Evolutionary conservation across 305 asterid species (phyloP).

Genomic region (Petunia hybrid): DNA sequence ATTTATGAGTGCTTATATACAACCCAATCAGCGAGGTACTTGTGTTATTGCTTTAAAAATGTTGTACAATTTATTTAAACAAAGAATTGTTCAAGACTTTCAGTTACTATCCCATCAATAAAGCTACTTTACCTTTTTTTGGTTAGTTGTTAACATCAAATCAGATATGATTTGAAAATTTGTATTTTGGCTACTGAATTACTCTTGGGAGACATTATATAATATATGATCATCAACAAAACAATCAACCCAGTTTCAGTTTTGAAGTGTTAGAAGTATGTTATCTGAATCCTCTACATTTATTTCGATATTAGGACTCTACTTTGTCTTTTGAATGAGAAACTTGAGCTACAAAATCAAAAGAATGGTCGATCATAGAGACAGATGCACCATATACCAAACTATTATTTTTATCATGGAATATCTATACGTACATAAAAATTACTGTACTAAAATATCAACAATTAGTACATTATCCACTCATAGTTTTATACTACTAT

Average conservation of each 20-base stretch:
- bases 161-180: background rate
- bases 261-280: background rate
- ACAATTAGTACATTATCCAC: too few species aligned
- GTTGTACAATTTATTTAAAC: background rate
- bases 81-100: background rate
- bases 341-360: background rate
- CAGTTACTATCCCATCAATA: background rate
- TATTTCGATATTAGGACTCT: background rate
- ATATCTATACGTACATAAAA: too few species aligned
- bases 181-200: background rate
- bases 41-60: background rate
- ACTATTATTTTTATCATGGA: too few species aligned
- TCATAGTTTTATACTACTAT: too few species aligned
- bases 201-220: too few species aligned
- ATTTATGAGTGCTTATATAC: background rate
- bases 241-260: background rate
- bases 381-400: too few species aligned
- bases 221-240: too few species aligned
- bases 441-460: too few species aligned
- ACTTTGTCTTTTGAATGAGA: background rate
- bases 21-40: background rate
- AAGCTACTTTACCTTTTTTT: background rate
- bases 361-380: background rate
- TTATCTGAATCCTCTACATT: background rate
- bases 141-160: background rate